phyloP scores from a whole-genome alignment of 2,329 filamentous ascomycete genomes.

The Lasiodiplodia sp. region DNA sequence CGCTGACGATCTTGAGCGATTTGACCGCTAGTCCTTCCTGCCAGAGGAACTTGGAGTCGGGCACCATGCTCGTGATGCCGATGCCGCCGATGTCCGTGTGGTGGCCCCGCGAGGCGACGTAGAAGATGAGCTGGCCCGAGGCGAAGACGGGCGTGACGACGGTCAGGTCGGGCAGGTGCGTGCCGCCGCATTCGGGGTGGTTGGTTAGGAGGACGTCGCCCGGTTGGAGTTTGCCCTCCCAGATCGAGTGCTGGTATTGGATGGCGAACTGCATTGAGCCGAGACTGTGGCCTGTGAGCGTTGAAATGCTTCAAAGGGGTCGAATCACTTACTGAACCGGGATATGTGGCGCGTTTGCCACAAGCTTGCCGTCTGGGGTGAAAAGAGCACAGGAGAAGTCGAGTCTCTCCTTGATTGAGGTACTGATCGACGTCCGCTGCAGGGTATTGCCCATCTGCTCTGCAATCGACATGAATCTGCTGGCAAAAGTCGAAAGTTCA shows the following conservation, averaged over 20 bases:
- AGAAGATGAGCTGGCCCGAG: conserved; percentile 38
- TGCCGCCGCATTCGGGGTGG: conserved; percentile 40
- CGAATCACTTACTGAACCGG: conserved; percentile 34
- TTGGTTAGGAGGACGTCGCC: conserved; percentile 42
- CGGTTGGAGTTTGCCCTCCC: conserved; percentile 34
- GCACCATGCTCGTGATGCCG: conserved; percentile 44
- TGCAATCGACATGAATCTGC: conserved; percentile 40
- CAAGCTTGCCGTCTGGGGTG: conserved; percentile 35
- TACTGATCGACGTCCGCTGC: conserved; percentile 37
- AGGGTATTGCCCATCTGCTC: conserved; percentile 39
- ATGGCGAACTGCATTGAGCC: conserved; percentile 40
- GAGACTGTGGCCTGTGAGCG: conserved; percentile 21
- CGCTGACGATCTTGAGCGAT: conserved; percentile 47
- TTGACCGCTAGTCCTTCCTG: conserved; percentile 58
- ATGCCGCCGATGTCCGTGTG: conserved; percentile 43
- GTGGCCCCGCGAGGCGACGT: conserved; percentile 40
- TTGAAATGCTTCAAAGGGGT: background rate
- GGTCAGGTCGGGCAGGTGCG: conserved; percentile 42
- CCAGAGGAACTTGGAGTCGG: conserved; percentile 55
- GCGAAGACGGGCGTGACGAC: conserved; percentile 40
- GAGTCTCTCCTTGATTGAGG: conserved; percentile 40
- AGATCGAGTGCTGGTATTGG: conserved; percentile 38
- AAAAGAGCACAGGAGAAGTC: conserved; percentile 41
- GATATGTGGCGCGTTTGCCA: conserved; percentile 41
- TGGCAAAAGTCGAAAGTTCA: conserved; percentile 34